Base-by-base conservation (phyloP, 1,284 basidiomycete species). In the Cryptococcus sp. region DNA sequence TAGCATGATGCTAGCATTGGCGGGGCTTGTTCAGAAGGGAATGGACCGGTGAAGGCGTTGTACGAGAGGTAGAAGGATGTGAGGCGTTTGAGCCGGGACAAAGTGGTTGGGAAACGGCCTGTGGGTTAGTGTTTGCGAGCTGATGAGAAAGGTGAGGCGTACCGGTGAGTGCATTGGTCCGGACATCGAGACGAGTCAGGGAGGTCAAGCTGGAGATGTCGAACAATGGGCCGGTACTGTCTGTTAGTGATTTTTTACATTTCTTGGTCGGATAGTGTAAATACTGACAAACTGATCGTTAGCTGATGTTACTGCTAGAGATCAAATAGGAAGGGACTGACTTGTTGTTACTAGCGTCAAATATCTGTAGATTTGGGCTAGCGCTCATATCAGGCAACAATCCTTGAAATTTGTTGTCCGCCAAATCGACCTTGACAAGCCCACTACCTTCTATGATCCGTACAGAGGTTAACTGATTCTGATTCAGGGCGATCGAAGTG, bases 181-280 rank as follows among this genome's bases (percentile, higher is more conserved):
- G 57, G 7, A 58, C 51, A 36, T 62, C 60, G 14, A 62, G 40
- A n/a, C 51, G 46, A 7, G 54, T 53, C 36, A 62, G 46, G 18
- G 55, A 55, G 2, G 54, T 45, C 16, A 57, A 40, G n/a, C 25
- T 16, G 9, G 48, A 46, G 7, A 60, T 28, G 41, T 59, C 52
- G 51, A 56, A 55, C 14, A 62, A 21, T 1, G 60, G 28, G n/a
- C 55, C 60, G 43, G 55, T 57, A 43, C 60, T 62, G 47, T 28
- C n/a, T 13, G n/a, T 28, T 18, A 7, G 51, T 37, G 13, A 43
- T 9, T 16, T 44, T 53, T 16, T n/a, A n/a, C n/a, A n/a, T n/a
- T n/a, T n/a, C n/a, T n/a, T n/a, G n/a, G n/a, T n/a, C n/a, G n/a
- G n/a, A n/a, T n/a, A n/a, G n/a, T n/a, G n/a, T n/a, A n/a, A n/a